These are phyloP conservation scores for Camellia japonica DNA, from an alignment of 148 eudicot genomes.

Conservation along the genomic window DNA sequence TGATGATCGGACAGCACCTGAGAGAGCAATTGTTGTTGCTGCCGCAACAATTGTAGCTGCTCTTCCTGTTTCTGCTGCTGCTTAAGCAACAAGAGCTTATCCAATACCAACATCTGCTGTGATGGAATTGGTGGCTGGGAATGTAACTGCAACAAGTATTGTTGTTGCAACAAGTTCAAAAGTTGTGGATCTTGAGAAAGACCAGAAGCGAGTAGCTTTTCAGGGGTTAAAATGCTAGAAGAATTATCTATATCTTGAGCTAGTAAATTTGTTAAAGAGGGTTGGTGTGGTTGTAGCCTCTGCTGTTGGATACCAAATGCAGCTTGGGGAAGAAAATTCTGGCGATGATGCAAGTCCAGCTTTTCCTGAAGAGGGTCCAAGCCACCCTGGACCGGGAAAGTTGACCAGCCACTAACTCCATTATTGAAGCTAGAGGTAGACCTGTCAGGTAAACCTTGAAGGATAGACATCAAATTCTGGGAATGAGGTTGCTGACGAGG, in stretches of 20 bases:
- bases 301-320: constrained; percentile 58
- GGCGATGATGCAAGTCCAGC: constrained; percentile 54
- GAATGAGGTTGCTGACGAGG: constrained; percentile 38
- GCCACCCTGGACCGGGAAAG: constrained; percentile 53
- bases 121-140: constrained; percentile 51
- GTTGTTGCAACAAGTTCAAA: constrained; percentile 74
- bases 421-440: constrained; percentile 43
- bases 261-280: constrained; percentile 40
- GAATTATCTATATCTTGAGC: constrained; percentile 51
- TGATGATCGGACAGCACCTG: constrained; percentile 70
- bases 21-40: constrained; percentile 74
- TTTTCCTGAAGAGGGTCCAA: constrained; percentile 55
- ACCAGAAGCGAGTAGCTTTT: constrained; percentile 66
- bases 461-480: constrained; percentile 65
- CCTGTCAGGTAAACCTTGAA: constrained; percentile 68
- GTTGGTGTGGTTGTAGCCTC: constrained; percentile 60
- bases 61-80: constrained; percentile 85
- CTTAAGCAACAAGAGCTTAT: constrained; percentile 68
- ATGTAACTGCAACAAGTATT: constrained; percentile 68
- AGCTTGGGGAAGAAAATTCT: constrained; percentile 51
- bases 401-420: constrained; percentile 58
- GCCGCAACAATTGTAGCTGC: constrained; percentile 61
- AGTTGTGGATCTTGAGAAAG: constrained; percentile 76
- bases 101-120: constrained; percentile 69
- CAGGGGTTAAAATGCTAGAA: constrained; percentile 39